Base-by-base conservation (phyloP, 805 yeast species). In the Torulaspora franciscae region DNA sequence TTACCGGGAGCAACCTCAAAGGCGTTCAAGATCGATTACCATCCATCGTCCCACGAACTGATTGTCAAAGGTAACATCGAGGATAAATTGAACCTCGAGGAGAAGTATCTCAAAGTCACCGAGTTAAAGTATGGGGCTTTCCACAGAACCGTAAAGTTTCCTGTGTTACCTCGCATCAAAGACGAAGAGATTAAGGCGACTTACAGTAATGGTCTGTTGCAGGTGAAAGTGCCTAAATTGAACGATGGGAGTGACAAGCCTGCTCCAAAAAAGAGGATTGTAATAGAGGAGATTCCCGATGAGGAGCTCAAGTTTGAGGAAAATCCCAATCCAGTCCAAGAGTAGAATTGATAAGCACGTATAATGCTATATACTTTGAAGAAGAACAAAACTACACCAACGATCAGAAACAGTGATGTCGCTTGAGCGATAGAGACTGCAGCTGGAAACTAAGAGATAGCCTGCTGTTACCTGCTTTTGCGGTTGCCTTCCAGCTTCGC, bases 1-100 rank as follows among this genome's bases (percentile, higher is more conserved):
- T 58, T 80, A 22, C 79, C 85, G n/a, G 85, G 85, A 38, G 80
- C 81, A 2, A 66, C 70, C 26, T 72, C 76, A 17, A 70, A 72
- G 32, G 70, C 75, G 13, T 72, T 80, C 50, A 75, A 73, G 40
- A 71, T 80, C 33, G 81, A 80, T 54, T 79, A 70, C 61, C 84
- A 80, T 54, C 80, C 83, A 29, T 68, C 80, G 1, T 69, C 76
- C 9, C 73, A 74, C 51, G 81, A 78, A 49, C 52, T 80, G 47
- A 66, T 75, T 13, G 64, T 80, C 29, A 75, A 73, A 47, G 85
- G 84, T 27, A 69, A 67, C 6, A 63, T 68, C n/a, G 66, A 65
- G 19, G 70, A 71, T 43, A 65, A 62, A 39, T 61, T 66, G 19
- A 67, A 69, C 4, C 60, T 69, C n/a, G 68, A 67, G 15, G 67